Evolutionary conservation across 176 grass and related monocot species (phyloP).

Genomic region (Avena insularis): DNA sequence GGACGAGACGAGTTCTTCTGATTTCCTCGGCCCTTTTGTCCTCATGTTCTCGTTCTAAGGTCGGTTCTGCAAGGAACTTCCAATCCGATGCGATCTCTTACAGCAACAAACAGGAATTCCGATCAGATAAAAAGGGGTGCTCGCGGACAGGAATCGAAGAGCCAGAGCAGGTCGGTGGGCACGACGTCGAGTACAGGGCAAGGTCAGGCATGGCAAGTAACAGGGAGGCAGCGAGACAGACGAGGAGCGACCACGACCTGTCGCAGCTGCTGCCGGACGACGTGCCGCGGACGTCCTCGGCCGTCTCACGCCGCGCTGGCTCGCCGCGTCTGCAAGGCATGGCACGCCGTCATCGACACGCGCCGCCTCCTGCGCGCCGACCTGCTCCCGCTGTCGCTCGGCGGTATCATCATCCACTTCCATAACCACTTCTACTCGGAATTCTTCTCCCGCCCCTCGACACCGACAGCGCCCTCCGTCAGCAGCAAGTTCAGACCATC

Average conservation of each 20-base stretch:
- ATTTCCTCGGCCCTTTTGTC: too few species aligned
- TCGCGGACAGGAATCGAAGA: too few species aligned
- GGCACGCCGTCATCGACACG: not conserved
- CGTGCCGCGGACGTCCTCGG: not conserved
- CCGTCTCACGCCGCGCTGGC: not conserved
- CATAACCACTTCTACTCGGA: not conserved
- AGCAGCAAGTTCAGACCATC: not conserved
- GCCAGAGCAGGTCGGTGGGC: not conserved
- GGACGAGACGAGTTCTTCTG: too few species aligned
- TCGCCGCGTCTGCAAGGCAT: not conserved
- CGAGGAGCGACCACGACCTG: not conserved
- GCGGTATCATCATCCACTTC: not conserved
- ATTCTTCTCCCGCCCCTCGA: not conserved
- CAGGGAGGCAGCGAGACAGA: not conserved
- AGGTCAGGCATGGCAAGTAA: not conserved
- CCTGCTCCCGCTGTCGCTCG: not conserved
- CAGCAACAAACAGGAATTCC: not conserved
- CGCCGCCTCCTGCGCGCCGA: not conserved
- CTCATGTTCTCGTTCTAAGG: too few species aligned
- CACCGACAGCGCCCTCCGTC: not conserved
- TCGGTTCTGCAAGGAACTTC: not conserved
- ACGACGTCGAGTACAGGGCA: not conserved
- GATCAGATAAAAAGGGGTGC: not conserved
- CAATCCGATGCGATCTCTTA: not conserved
- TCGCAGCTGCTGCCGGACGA: not conserved